These are phyloP conservation scores for Fusarium siculi DNA, from an alignment of 2,329 filamentous ascomycete species.

Conservation along the genomic window DNA sequence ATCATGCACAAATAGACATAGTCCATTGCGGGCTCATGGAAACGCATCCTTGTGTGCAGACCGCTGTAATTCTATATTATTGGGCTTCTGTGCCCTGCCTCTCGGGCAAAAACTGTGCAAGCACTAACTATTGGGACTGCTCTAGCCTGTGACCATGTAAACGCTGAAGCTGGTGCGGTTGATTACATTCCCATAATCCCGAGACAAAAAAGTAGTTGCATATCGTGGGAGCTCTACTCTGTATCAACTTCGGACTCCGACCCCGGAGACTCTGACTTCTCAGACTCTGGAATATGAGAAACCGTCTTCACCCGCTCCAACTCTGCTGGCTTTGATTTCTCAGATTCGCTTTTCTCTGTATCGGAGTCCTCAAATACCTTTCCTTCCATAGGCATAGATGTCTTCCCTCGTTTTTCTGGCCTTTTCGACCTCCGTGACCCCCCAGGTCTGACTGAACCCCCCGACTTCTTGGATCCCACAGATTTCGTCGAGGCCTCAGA, in stretches of 20 bases:
- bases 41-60: neutral
- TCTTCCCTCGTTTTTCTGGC: neutral
- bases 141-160: neutral
- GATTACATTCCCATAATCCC: neutral
- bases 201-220: neutral
- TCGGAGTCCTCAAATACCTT: neutral
- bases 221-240: neutral
- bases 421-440: neutral
- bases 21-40: neutral
- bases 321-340: neutral
- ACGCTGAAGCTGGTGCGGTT: neutral
- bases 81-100: neutral
- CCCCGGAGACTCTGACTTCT: neutral
- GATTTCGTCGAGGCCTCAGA: neutral
- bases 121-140: neutral
- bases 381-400: too few species aligned
- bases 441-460: too few species aligned
- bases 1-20: slow-evolving; percentile 43
- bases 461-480: too few species aligned
- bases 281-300: neutral
- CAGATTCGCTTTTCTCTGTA: neutral
- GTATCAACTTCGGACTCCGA: slow-evolving; percentile 12
- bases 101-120: neutral
- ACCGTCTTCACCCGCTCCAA: neutral
- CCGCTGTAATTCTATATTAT: slow-evolving; percentile 1